Evolutionary conservation across 192 early-diverging fungal species (phyloP), one percentile per base, ranked within the genome.

Genomic region (Umbelopsis vinacea): DNA sequence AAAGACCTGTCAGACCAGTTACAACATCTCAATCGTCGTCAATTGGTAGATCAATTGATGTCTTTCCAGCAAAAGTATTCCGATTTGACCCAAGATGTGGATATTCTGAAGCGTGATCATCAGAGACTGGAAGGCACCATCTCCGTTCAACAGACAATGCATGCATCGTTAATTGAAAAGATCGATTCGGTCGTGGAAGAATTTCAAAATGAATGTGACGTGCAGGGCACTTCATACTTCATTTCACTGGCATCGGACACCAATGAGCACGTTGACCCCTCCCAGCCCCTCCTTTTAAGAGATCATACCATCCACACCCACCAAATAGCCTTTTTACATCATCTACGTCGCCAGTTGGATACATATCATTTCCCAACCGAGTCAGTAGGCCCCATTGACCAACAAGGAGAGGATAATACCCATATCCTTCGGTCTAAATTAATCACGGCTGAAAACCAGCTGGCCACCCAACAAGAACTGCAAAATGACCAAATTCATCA

Each of bases 401-500:
- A 63, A 35, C 12, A 63, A 35, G 33, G 7, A 17, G 12, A 38
- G 4, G 57, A 63, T 29, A 35, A 6, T 14, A 63, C 35, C 2
- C 57, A 63, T 12, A 11, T n/a, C 3, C 57, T 63, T 17, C 11
- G 33, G 26, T 63, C 24, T 37, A 63, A 37, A 37, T 11, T 63
- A 17, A 63, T 35, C 12, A 37, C 33, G 4, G 57, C 33, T 33
- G 57, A 63, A 63, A 63, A 63, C 35, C 57, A 63, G 19, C 57
- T 63, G 1, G 57, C 6, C 2, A 37, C 26, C 2, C 57, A 63
- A n/a, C 57, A 63, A 37, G 33, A 63, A 37, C 37, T 26, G 35
- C 57, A 63, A 17, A 63, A 63, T 14, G 11, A 63, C 14, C 57
- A 63, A 37, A 63, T 63, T 29, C 57, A 63, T 37, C 57, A 63